Evolutionary conservation across 805 yeast species (phyloP), one percentile per base, ranked within the genome.

Genomic region (Hanseniaspora lachancei): DNA sequence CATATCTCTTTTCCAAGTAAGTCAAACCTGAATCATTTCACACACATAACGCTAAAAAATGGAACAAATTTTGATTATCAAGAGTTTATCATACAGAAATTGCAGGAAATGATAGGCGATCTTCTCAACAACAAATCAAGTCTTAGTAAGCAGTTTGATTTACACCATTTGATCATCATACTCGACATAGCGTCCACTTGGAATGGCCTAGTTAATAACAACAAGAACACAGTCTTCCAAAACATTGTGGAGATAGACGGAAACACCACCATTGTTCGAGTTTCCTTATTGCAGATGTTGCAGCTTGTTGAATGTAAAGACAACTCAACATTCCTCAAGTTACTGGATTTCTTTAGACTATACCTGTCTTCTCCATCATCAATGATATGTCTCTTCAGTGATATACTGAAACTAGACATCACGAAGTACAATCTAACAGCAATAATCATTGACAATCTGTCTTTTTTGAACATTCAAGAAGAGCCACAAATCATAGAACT

Each of bases 401-500:
- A 29, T 9, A 1, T 34, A 20, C 39, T 24, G 15, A 10, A 32
- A 18, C 23, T 34, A 16, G 18, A 36, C 18, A n/a, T 15, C 3
- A 12, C 8, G 2, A 13, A 6, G 7, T 40, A 44, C 12, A 23
- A 35, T 13, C 27, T 53, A 1, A 29, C 43, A 2, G 44, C 56
- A 2, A 18, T 53, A 4, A 32, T 53, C 16, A 21, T 53, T 7
- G 56, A 53, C 24, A 53, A 53, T 32, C 3, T 53, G 7, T 21
- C n/a, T 6, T 18, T 38, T 20, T 8, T 53, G 23, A 18, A 18
- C 16, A 24, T 53, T 1, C 32, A 38, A 16, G 50, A 53, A 10
- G 56, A 53, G 10, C 50, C 50, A 1, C 56, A 53, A 16, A 27
- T 29, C 2, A 46, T 39, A 12, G 50, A 53, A 16, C 46, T 53